Evolutionary conservation across 1,284 basidiomycete genomes (phyloP).

Genomic region (Trametes sp.): DNA sequence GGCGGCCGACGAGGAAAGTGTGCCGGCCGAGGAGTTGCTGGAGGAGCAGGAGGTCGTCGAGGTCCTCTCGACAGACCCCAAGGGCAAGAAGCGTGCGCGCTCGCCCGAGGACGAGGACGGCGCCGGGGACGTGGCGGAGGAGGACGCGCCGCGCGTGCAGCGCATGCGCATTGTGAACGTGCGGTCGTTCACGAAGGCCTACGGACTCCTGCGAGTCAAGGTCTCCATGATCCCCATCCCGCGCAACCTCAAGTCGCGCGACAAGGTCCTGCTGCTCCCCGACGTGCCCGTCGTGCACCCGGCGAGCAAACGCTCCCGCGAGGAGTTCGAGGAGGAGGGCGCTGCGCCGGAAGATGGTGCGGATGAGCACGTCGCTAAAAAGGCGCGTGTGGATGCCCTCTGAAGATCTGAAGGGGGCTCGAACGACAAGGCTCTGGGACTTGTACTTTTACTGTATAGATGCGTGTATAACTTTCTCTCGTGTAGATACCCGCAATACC

Average conservation of each 20-base stretch:
- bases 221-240: conserved; percentile 15
- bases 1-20: too few relatives aligned
- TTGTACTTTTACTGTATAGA: conserved; percentile 6
- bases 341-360: background rate
- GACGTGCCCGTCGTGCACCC: background rate
- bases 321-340: conserved; percentile 10
- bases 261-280: conserved; percentile 9
- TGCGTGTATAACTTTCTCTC: conserved; percentile 14
- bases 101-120: conserved; percentile 12
- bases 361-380: conserved; percentile 16
- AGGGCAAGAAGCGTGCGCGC: conserved; percentile 28
- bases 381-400: conserved; percentile 7
- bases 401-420: background rate
- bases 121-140: conserved; percentile 7
- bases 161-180: conserved; percentile 8
- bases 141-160: background rate
- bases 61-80: background rate
- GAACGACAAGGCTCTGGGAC: background rate
- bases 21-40: background rate
- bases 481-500: conserved; percentile 4
- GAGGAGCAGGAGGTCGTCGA: background rate
- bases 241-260: background rate
- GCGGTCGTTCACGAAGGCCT: conserved; percentile 8
- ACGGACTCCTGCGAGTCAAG: conserved; percentile 5
- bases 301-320: conserved; percentile 11